phyloP scores from a whole-genome alignment of 1,139 yeast species.

The Hyphopichia wangnamkhiaoensis region DNA sequence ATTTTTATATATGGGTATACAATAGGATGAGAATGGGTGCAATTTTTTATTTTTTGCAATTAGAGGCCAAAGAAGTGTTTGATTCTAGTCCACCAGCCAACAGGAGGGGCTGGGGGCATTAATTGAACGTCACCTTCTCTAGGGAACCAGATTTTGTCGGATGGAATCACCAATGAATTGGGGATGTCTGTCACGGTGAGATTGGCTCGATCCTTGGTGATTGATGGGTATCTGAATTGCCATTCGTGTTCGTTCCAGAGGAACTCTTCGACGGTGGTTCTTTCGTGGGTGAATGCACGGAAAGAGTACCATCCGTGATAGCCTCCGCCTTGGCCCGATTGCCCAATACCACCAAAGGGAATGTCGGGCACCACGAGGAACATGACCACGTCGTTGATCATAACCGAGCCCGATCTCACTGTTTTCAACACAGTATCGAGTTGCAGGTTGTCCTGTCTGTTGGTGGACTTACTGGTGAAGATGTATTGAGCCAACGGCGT shows the following conservation, averaged over 20 bases:
- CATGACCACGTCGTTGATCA: constrained; percentile 70
- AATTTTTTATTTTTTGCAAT: too few relatives aligned
- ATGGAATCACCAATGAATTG: constrained; percentile 23
- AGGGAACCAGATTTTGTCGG: constrained; percentile 39
- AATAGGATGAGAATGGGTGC: too few relatives aligned
- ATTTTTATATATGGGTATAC: too few relatives aligned
- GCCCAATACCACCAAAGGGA: constrained; percentile 93
- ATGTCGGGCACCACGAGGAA: constrained; percentile 69
- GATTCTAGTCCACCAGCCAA: too few relatives aligned
- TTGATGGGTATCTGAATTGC: constrained; percentile 74
- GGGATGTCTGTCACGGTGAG: constrained; percentile 17
- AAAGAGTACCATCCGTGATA: constrained; percentile 82
- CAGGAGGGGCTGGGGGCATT: neutral
- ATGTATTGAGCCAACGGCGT: constrained; percentile 88
- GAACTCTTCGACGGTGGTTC: constrained; percentile 70
- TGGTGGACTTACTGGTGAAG: constrained; percentile 54
- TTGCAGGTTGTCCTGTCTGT: constrained; percentile 44
- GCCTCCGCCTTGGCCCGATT: constrained; percentile 68
- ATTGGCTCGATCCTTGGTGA: constrained; percentile 32
- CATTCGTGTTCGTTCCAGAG: constrained; percentile 63
- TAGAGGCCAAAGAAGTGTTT: too few relatives aligned
- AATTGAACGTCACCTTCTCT: constrained; percentile 39
- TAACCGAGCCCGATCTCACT: constrained; percentile 76
- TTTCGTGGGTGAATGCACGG: constrained; percentile 72
- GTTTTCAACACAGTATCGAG: constrained; percentile 50